Conservation (phyloP, 768 basidiomycete genomes). For the Kwoniella heveanensis region DNA sequence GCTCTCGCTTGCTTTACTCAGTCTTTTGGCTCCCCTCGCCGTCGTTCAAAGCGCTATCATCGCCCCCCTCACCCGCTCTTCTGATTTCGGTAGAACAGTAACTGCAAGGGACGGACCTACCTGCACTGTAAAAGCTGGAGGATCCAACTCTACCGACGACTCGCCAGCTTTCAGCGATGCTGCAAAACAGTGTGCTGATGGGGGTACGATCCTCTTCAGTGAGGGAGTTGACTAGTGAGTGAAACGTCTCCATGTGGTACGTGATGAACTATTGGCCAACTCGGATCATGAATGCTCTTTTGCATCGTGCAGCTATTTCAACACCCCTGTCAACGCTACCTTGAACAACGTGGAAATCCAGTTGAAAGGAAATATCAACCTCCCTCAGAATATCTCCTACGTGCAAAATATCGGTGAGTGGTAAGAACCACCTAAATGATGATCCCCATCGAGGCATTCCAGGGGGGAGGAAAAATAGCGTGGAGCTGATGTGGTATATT, state of each 20-base stretch:
- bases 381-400: conserved; percentile 59
- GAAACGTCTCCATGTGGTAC: neutral
- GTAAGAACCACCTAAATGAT: too few species aligned
- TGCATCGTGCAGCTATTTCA: conserved; percentile 29
- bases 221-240: conserved; percentile 43
- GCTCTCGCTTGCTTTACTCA: conserved; percentile 2
- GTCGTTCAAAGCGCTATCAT: conserved; percentile 10
- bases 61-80: conserved; percentile 6
- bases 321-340: conserved; percentile 41
- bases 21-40: conserved; percentile 2
- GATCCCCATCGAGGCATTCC: too few species aligned
- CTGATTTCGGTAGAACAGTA: neutral
- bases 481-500: neutral
- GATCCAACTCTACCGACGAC: conserved; percentile 30
- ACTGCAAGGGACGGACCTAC: conserved; percentile 2
- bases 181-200: conserved; percentile 33
- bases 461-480: too few species aligned
- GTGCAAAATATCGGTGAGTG: conserved; percentile 56
- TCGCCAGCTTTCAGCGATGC: conserved; percentile 31
- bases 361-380: conserved; percentile 59
- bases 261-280: neutral
- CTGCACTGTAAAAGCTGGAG: conserved; percentile 16
- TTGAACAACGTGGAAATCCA: conserved; percentile 57
- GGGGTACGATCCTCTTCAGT: conserved; percentile 31
- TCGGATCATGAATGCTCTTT: neutral